Percentiles rank a stretch among this genome's conserved stretches.
Conservation (phyloP, 1,139 yeast genomes). For the Magnusiomyces ingens region DNA sequence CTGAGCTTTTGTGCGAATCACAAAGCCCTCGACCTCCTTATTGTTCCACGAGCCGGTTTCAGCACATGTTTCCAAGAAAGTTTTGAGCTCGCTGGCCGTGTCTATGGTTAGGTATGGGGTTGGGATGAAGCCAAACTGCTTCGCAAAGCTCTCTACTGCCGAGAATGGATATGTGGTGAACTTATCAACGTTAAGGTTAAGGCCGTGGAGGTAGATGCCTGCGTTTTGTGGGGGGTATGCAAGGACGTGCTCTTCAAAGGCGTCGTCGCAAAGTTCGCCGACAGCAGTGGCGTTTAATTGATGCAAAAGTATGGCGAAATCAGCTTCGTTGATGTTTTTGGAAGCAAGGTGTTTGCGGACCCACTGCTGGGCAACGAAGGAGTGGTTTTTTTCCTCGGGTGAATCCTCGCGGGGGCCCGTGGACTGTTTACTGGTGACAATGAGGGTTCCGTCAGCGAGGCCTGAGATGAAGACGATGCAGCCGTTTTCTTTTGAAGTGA, state of each 20-base stretch:
- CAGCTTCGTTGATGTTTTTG: constrained; percentile 37
- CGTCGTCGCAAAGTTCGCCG: constrained; percentile 88
- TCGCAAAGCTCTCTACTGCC: constrained; percentile 54
- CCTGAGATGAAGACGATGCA: constrained; percentile 85
- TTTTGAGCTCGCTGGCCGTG: constrained; percentile 39
- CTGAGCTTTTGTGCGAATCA: constrained; percentile 52
- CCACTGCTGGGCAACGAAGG: constrained; percentile 60
- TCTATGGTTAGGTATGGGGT: constrained; percentile 43
- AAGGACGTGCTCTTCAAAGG: constrained; percentile 88
- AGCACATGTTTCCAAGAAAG: constrained; percentile 51
- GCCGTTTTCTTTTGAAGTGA: constrained; percentile 87
- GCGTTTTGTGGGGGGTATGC: constrained; percentile 60
- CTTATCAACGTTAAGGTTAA: constrained; percentile 58
- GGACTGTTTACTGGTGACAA: constrained; percentile 79
- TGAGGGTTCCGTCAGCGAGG: constrained; percentile 63
- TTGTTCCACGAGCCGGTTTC: constrained; percentile 65
- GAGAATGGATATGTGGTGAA: constrained; percentile 63
- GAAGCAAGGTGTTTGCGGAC: constrained; percentile 46
- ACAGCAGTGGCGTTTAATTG: constrained; percentile 67
- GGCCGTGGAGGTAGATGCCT: constrained; percentile 86
- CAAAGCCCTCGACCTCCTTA: constrained; percentile 88
- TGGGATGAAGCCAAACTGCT: constrained; percentile 61
- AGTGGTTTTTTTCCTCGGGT: constrained; percentile 52
- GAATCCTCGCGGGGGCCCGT: constrained; percentile 56
- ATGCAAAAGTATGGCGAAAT: constrained; percentile 52